Conservation (phyloP, 1,139 yeast genomes). For the Magnusiomyces ingens region DNA sequence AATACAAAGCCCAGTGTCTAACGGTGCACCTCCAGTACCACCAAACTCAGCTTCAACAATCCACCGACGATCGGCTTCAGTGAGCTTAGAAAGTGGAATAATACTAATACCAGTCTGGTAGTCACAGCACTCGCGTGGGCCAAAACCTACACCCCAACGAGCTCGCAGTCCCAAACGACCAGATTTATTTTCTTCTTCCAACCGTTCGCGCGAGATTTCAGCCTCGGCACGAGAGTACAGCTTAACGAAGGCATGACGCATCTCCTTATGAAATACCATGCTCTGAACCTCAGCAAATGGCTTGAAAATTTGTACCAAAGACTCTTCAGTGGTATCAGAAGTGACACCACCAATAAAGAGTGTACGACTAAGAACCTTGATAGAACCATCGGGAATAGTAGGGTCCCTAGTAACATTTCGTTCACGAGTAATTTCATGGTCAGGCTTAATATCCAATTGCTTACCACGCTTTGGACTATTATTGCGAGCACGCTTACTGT, state of each 20-base stretch:
- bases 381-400: conserved; percentile 67
- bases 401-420: conserved; percentile 65
- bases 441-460: not conserved
- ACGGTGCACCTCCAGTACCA: conserved; percentile 89
- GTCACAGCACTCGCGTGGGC: conserved; percentile 97
- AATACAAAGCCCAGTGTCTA: conserved; percentile 72
- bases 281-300: conserved; percentile 97
- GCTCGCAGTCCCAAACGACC: conserved; percentile 59
- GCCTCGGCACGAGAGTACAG: conserved; percentile 96
- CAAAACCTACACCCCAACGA: conserved; percentile 98
- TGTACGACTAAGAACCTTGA: conserved; percentile 83
- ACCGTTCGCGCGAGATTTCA: conserved; percentile 51
- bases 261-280: conserved; percentile 75
- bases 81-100: conserved; percentile 77
- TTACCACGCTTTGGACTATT: conserved; percentile 15
- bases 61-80: conserved; percentile 93
- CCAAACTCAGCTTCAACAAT: conserved; percentile 91
- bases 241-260: conserved; percentile 93
- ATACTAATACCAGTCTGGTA: conserved; percentile 85
- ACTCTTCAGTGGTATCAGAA: conserved; percentile 67
- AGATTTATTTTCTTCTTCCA: conserved; percentile 46
- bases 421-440: conserved; percentile 30
- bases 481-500: conserved; percentile 31
- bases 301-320: conserved; percentile 52
- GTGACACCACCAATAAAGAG: conserved; percentile 93